Conservation (phyloP, 163 green algal genomes). For the Picocystis sp. region DNA sequence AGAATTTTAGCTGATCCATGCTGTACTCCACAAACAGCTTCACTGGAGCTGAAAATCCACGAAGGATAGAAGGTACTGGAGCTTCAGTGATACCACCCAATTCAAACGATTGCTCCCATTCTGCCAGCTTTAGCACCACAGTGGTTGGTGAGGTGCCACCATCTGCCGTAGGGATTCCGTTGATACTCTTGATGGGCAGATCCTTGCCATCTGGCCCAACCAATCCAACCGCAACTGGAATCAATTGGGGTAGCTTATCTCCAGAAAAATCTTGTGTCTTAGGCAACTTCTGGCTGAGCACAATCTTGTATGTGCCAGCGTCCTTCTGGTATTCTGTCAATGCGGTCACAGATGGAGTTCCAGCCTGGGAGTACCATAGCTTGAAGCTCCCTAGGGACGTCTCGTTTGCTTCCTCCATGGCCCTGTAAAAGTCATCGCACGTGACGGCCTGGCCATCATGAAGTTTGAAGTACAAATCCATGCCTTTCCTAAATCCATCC, state of each 20-base stretch:
- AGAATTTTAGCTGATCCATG: conserved; percentile 66
- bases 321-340: conserved; percentile 36
- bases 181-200: conserved; percentile 29
- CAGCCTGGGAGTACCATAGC: conserved; percentile 67
- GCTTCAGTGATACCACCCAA: conserved; percentile 44
- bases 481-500: conserved; percentile 82
- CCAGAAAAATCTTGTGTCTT: conserved; percentile 17
- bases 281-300: conserved; percentile 19
- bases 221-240: conserved; percentile 71
- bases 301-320: conserved; percentile 59
- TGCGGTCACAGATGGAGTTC: conserved; percentile 66
- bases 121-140: conserved; percentile 43
- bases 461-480: conserved; percentile 90
- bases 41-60: conserved; percentile 85
- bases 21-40: conserved; percentile 69
- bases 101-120: conserved; percentile 28
- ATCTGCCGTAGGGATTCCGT: background rate
- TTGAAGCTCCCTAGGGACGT: conserved; percentile 38
- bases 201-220: conserved; percentile 34
- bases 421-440: conserved; percentile 89
- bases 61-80: conserved; percentile 74
- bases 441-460: conserved; percentile 88
- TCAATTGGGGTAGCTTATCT: conserved; percentile 44
- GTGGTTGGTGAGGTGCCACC: conserved; percentile 16
- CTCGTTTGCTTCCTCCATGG: conserved; percentile 89